A percentile compares a stretch with the other conserved stretches of the same genome.
Evolutionary conservation across 2,329 filamentous ascomycete species (phyloP).

Genomic region (Aspergillus unguis): DNA sequence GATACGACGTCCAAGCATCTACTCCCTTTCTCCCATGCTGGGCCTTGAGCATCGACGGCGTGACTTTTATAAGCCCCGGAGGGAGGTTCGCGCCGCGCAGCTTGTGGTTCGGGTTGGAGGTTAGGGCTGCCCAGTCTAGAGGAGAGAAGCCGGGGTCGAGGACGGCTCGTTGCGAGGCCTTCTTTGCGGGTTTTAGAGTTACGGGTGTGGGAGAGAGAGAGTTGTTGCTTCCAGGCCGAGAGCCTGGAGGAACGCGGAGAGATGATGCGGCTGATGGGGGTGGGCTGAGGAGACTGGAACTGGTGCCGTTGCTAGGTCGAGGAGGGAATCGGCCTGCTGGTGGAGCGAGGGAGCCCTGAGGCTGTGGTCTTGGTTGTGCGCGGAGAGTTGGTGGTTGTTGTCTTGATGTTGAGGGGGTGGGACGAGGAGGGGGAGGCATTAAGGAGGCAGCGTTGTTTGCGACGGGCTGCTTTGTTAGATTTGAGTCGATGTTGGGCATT

Average conservation of each 20-base stretch:
- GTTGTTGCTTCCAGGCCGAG: constrained; percentile 40
- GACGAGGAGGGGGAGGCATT: constrained; percentile 37
- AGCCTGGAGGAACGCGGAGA: constrained; percentile 41
- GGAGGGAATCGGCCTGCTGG: constrained; percentile 24
- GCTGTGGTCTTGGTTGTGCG: constrained; percentile 17
- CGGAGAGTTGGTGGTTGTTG: constrained; percentile 26
- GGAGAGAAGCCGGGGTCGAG: constrained; percentile 90
- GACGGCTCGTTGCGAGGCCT: constrained; percentile 44
- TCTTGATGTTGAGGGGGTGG: constrained; percentile 18
- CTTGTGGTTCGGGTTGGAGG: constrained; percentile 59
- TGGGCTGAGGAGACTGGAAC: constrained; percentile 34
- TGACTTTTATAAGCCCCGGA: constrained; percentile 65
- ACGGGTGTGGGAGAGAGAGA: constrained; percentile 43
- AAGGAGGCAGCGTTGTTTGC: constrained; percentile 22
- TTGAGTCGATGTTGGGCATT: constrained; percentile 8
- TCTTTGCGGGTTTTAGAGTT: constrained; percentile 50
- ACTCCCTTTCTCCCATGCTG: constrained; percentile 79
- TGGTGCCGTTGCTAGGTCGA: constrained; percentile 22
- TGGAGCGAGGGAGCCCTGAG: constrained; percentile 8
- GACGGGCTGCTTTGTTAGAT: neutral
- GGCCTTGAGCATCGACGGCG: constrained; percentile 72
- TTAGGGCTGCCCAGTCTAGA: constrained; percentile 88
- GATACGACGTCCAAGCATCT: constrained; percentile 86
- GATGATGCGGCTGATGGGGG: constrained; percentile 45
- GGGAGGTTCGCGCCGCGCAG: constrained; percentile 58